phyloP scores from a whole-genome alignment of 1,284 basidiomycete species.

The Ceratobasidium sp. region DNA sequence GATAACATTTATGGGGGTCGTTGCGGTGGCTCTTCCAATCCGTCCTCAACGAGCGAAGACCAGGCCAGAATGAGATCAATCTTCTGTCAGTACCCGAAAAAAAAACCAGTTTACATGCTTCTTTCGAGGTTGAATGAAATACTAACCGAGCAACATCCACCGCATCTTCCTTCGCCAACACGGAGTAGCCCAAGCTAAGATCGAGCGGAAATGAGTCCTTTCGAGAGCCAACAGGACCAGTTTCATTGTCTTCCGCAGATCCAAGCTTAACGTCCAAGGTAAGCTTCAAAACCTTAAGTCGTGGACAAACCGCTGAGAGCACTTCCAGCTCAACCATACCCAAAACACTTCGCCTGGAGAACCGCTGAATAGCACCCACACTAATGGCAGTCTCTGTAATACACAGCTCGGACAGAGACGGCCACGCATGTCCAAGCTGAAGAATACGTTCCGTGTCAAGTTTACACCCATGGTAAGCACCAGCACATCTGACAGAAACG shows the following conservation, averaged over 20 bases:
- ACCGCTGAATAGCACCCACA: slow-evolving; percentile 23
- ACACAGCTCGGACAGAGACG: slow-evolving; percentile 1
- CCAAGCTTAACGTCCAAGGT: slow-evolving; percentile 19
- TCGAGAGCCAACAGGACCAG: neutral
- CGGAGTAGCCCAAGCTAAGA: slow-evolving; percentile 20
- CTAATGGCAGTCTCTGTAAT: slow-evolving; percentile 22
- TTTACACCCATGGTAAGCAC: slow-evolving; percentile 11
- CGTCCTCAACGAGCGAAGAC: slow-evolving; percentile 18
- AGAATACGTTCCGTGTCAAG: neutral
- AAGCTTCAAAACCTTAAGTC: slow-evolving; percentile 8
- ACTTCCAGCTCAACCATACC: slow-evolving; percentile 14
- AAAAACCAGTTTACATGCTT: neutral
- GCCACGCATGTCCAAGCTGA: slow-evolving; percentile 6
- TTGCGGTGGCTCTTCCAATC: slow-evolving; percentile 24
- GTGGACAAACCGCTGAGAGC: slow-evolving; percentile 5
- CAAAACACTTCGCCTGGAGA: slow-evolving; percentile 10
- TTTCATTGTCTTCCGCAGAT: neutral
- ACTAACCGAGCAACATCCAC: slow-evolving; percentile 15
- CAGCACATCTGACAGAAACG: slow-evolving; percentile 21
- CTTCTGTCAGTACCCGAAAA: neutral
- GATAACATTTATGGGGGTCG: slow-evolving; percentile 14
- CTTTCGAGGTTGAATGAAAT: neutral
- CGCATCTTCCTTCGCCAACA: slow-evolving; percentile 6
- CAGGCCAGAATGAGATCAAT: slow-evolving; percentile 18
- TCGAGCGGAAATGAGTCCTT: slow-evolving; percentile 8